Evolutionary conservation across 768 basidiomycete species (phyloP), one percentile per base, ranked within the genome.

Genomic region (Multifurca ochricompacta): DNA sequence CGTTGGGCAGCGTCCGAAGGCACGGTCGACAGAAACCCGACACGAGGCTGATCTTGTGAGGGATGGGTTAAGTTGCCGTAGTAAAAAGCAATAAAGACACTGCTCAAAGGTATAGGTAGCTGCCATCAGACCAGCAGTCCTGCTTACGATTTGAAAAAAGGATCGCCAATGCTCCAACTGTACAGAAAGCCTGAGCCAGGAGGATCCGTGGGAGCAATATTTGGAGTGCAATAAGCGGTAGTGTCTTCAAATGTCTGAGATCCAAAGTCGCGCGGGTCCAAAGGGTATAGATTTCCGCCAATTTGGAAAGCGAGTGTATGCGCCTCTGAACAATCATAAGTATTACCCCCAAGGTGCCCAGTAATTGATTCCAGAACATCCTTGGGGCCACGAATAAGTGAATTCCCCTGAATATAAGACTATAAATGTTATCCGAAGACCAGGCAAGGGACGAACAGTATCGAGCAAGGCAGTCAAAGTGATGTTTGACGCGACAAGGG

Each of bases 141-240:
- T 40, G 36, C 79, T 41, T 56, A 87, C 85, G 83, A 76, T 64
- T 87, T 87, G 54, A 90, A 62, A 61, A 89, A 89, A 1, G 87
- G 87, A 59, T 76, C 78, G 2, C 87, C 87, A 28, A 90, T 68
- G 68, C 80, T 87, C 87, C 87, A 90, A 61, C 80, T 82, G 61
- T 85, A 87, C 43, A 83, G 65, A 60, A 82, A 87, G 3, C 79
- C 78, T 10, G 63, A 67, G 10, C 76, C 69, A 5, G 86, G 87
- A 3, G 82, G 70, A 62, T 89, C 87, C 25, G 86, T 88, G 6
- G 72, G 48, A 2, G 74, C 80, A 18, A 89, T 59, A 49, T 79
- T 85, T 2, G 82, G 67, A 10, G 57, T 62, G 62, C 87, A 91
- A 3, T 40, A 45, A 8, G 58, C 53, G 2, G 53, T 53, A 2